Base-by-base conservation (phyloP, 176 grass and related monocot species). In the Hordeum marinum region DNA sequence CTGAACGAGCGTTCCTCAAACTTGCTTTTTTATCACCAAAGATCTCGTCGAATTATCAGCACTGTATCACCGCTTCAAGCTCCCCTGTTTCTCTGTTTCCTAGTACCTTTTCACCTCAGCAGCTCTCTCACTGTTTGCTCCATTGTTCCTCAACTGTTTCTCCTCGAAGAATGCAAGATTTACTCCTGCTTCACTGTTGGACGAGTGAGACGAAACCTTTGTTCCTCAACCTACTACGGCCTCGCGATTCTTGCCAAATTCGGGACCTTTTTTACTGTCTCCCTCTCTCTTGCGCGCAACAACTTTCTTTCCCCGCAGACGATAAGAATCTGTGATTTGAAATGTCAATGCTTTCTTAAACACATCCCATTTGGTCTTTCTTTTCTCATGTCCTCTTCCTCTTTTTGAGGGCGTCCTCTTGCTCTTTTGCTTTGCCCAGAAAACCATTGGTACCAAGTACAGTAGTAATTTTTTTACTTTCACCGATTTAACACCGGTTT, bases 261-360 rank as follows among this genome's bases (percentile, higher is more conserved):
- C 80, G 42, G 75, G 60, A 65, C 0, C 7, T 57, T 29, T 34
- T 43, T 54, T 52, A 34, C 32, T 34, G 3, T 34, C 32, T 34
- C 7, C 20, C 2, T 0, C 20, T 57, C 20, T 70, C 54, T 58
- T 43, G 64, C n/a, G 65, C 11, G 27, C n/a, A 60, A 36, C 6
- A 79, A 61, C 59, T 80, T 84, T 83, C 76, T 84, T 84, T 83
- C 70, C 43, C 9, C 45, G 46, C 13, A 3, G 36, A 85, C 45
- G 62, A 75, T 78, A 85, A 15, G 64, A 68, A 63, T 55, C 50
- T 50, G 7, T 76, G 69, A 84, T 87, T 84, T 84, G 81, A 87
- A 76, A 81, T 70, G 46, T 72, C 85, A 66, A 59, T 80, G 67
- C 31, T 60, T 79, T 29, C 27, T 39, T 86, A 12, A 25, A 25